Evolutionary conservation across 31 red algal species (phyloP).

Genomic region (Asparagopsis taxiformis): DNA sequence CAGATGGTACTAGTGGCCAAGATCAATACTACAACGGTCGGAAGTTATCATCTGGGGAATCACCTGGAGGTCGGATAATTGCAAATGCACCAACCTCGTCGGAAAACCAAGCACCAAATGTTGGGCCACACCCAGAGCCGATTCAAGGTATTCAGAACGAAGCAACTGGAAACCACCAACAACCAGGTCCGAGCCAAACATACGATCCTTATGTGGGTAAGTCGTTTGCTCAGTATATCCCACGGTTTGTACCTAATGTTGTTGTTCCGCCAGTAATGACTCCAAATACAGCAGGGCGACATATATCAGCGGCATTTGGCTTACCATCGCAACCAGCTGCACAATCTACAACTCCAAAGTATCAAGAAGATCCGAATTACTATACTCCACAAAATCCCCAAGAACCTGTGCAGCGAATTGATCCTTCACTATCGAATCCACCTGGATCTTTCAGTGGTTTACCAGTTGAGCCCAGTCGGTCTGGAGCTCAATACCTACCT

Average conservation of each 20-base stretch:
- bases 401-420: neutral
- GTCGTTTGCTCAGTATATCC: neutral
- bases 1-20: neutral
- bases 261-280: slow-evolving; percentile 12
- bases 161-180: neutral
- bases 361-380: neutral
- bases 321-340: neutral
- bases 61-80: neutral
- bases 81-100: neutral
- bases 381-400: neutral
- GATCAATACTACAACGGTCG: slow-evolving; percentile 28
- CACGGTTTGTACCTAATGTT: slow-evolving; percentile 5
- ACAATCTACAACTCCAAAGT: neutral
- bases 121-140: neutral
- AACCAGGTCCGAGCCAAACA: neutral
- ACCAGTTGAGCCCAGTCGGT: neutral
- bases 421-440: neutral
- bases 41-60: slow-evolving; percentile 29
- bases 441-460: neutral
- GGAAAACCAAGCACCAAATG: neutral
- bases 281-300: slow-evolving; percentile 26
- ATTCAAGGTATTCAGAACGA: neutral
- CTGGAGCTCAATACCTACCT: neutral
- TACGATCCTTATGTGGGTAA: neutral
- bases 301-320: slow-evolving; percentile 22